phyloP scores from a whole-genome alignment of 2,329 filamentous ascomycete species.

The Domatiomyces globalis region DNA sequence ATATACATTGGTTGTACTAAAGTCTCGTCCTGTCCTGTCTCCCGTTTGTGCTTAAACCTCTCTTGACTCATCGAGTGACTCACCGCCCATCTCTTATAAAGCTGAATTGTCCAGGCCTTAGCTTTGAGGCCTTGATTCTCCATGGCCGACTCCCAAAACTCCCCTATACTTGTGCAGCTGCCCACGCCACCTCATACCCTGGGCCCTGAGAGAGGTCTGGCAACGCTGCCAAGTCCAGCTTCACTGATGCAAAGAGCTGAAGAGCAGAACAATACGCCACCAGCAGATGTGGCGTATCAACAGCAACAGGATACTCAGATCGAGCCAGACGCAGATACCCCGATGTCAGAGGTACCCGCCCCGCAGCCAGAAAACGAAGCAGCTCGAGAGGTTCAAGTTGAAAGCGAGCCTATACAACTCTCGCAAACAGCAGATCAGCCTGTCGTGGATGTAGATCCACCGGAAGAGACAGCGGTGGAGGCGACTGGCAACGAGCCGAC shows the following conservation, averaged over 20 bases:
- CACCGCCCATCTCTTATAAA: not conserved
- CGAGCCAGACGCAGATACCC: not conserved
- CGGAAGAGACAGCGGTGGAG: not conserved
- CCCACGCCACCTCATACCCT: conserved; percentile 12
- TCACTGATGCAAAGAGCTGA: not conserved
- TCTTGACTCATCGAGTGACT: not conserved
- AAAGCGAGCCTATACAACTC: not conserved
- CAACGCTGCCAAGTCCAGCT: too few species aligned
- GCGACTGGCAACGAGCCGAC: not conserved
- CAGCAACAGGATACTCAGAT: not conserved
- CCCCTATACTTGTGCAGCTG: conserved; percentile 13
- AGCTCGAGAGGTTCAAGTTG: not conserved
- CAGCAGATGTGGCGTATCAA: not conserved
- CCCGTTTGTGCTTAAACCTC: not conserved
- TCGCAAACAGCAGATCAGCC: too few species aligned
- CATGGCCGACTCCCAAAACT: conserved; percentile 15
- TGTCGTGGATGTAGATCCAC: not conserved
- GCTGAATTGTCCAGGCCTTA: not conserved
- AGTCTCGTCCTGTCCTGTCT: not conserved
- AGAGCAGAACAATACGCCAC: not conserved
- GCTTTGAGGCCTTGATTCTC: not conserved
- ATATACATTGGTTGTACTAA: not conserved
- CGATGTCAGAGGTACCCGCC: not conserved
- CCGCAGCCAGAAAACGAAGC: not conserved
- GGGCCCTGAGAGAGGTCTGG: not conserved